Evolutionary conservation across 1,139 yeast genomes (phyloP).

Genomic region (Meyerozyma guilliermondii): DNA sequence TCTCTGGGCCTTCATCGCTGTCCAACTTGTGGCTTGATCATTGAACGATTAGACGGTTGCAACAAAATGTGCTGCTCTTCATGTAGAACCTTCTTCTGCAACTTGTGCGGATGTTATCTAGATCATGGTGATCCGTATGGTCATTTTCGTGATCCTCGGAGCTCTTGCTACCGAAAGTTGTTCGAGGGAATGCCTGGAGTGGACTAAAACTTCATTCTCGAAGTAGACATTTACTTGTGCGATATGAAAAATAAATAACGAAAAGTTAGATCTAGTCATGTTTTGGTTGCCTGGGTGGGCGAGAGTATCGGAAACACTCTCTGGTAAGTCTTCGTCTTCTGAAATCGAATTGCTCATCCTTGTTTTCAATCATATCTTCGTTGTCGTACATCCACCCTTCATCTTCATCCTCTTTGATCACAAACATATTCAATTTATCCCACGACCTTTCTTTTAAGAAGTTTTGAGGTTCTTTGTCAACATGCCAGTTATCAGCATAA

Average conservation of each 20-base stretch:
- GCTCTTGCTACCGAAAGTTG: conserved; percentile 47
- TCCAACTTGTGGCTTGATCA: conserved; percentile 50
- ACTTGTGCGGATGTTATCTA: conserved; percentile 46
- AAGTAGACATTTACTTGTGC: conserved; percentile 4
- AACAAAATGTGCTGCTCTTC: conserved; percentile 59
- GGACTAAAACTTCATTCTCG: conserved; percentile 8
- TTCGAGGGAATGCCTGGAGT: conserved; percentile 52
- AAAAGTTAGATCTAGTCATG: conserved; percentile 1
- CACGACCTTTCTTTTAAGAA: conserved; percentile 53
- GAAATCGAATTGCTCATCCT: conserved; percentile 31
- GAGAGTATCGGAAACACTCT: conserved; percentile 42
- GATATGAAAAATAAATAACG: not conserved
- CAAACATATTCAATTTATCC: conserved; percentile 14
- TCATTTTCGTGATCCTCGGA: conserved; percentile 42
- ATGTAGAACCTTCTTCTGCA: conserved; percentile 52
- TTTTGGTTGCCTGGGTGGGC: conserved; percentile 30
- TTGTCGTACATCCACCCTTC: conserved; percentile 43
- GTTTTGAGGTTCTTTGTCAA: conserved; percentile 47
- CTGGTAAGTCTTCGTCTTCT: conserved; percentile 53
- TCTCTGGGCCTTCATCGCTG: conserved; percentile 43
- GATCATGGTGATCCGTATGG: conserved; percentile 43
- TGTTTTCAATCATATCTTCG: conserved; percentile 15
- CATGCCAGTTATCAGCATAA: conserved; percentile 57
- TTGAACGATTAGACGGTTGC: conserved; percentile 64
- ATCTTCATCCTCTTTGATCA: conserved; percentile 32